Conservation (phyloP, 108 stramenopile genomes). For the Skeletonema costatum region DNA sequence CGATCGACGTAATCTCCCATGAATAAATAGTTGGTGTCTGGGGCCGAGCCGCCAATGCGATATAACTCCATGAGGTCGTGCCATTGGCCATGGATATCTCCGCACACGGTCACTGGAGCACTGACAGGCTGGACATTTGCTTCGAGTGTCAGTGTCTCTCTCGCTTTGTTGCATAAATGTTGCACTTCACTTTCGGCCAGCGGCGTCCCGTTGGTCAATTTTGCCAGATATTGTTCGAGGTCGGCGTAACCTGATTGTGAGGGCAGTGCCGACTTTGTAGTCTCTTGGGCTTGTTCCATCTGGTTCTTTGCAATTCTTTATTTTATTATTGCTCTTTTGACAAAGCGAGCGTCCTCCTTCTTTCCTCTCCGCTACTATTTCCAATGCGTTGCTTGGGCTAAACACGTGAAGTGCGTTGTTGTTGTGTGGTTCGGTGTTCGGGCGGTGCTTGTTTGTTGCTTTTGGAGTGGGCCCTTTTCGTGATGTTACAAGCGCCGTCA, state of each 20-base stretch:
- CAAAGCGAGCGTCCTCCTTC: background rate
- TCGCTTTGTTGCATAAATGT: constrained; percentile 79
- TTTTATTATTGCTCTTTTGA: background rate
- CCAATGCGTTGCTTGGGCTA: background rate
- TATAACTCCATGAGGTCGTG: constrained; percentile 95
- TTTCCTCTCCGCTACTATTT: background rate
- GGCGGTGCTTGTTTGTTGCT: no score
- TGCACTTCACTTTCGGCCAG: constrained; percentile 88
- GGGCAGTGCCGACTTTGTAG: background rate
- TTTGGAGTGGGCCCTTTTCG: no score
- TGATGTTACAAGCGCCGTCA: background rate
- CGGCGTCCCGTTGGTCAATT: constrained; percentile 83
- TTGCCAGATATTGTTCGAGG: constrained; percentile 86
- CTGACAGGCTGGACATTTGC: constrained; percentile 90
- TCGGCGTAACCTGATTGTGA: constrained; percentile 48
- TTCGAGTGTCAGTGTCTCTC: constrained; percentile 81
- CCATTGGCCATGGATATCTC: constrained; percentile 93
- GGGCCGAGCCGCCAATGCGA: constrained; percentile 92
- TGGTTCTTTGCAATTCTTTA: constrained; percentile 3
- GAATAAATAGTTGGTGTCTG: constrained; percentile 98
- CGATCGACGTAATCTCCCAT: constrained; percentile 99
- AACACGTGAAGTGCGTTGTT: no score
- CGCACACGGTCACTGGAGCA: constrained; percentile 93
- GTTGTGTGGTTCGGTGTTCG: background rate
- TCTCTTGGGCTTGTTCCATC: constrained; percentile 10